Evolutionary conservation across 1,284 basidiomycete species (phyloP).

Genomic region (Farysia itapuensis): DNA sequence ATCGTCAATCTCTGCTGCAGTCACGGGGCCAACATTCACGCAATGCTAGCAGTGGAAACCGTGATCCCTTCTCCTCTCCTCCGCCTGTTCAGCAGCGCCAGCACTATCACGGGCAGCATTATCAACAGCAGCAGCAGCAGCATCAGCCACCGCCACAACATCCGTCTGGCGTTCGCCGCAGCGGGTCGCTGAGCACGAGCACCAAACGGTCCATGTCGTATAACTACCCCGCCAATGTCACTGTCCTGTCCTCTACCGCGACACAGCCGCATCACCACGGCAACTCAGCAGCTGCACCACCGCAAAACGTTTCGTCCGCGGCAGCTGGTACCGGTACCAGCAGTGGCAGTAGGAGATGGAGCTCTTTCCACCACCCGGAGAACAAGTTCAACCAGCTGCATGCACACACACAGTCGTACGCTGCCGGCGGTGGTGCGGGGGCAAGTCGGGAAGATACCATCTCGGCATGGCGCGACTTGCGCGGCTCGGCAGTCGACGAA

Average conservation of each 20-base stretch:
- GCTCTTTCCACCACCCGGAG: conserved; percentile 17
- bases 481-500: conserved; percentile 19
- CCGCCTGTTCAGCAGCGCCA: conserved; percentile 4
- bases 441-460: not conserved
- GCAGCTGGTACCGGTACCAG: not conserved
- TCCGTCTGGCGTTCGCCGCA: conserved; percentile 5
- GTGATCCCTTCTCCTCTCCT: conserved; percentile 14
- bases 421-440: not conserved
- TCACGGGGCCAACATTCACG: too few species aligned
- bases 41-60: not conserved
- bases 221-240: conserved; percentile 5
- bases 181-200: conserved; percentile 22
- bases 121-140: too few species aligned
- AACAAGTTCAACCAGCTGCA: conserved; percentile 6
- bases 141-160: too few species aligned
- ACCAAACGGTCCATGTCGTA: conserved; percentile 16
- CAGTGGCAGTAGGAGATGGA: conserved; percentile 13
- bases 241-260: not conserved
- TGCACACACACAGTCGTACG: not conserved
- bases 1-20: not conserved
- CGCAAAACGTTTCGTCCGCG: not conserved
- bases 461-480: conserved; percentile 2
- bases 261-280: not conserved
- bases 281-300: not conserved
- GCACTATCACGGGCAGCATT: conserved; percentile 8